Evolutionary conservation across 2,329 filamentous ascomycete genomes (phyloP), one percentile per base, ranked within the genome.

Genomic region (Ambrosiella beaveri): DNA sequence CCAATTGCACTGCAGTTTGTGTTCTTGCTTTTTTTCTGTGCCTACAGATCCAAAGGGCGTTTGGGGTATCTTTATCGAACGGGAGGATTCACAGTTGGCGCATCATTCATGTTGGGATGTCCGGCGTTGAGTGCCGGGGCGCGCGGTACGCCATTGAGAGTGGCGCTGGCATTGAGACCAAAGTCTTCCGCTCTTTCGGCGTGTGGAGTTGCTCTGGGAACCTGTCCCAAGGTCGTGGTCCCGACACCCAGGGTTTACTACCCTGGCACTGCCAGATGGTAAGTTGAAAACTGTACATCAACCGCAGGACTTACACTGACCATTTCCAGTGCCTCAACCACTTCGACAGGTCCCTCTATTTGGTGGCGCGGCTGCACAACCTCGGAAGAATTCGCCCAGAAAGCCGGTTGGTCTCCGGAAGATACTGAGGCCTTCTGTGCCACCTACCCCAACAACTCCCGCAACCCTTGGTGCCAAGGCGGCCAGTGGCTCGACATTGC

Each of bases 401-500:
- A 6, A 5, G 56, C 59, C 8, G 15, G 40, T 8, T 60, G 59
- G 59, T 8, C 19, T 6, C 8, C 41, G 27, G 12, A 58, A 45
- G 59, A 60, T 12, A 49, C 12, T 5, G 15, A 15, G 13, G 56
- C 37, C 1, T 60, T 60, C 35, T 60, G 59, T 11, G 44, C 47
- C n/a, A 45, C 52, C 11, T 60, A 60, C 47, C 59, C 59, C 6
- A 52, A 52, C 13, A 41, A 52, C 0, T n/a, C 51, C 0, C 51
- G 53, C 9, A 55, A 37, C 15, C 17, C 53, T 36, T 60, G 59
- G 59, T 41, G 59, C 13, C 27, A 17, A 27, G 59, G 59, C 17
- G 59, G 56, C 12, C 59, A 58, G 51, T 60, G 57, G n/a, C 47
- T 60, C 9, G 59, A 60, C 17, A 58, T 60, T 51, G 59, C 59